Conservation (phyloP, 2,329 filamentous ascomycete genomes). For the Phialophora chinensis region DNA sequence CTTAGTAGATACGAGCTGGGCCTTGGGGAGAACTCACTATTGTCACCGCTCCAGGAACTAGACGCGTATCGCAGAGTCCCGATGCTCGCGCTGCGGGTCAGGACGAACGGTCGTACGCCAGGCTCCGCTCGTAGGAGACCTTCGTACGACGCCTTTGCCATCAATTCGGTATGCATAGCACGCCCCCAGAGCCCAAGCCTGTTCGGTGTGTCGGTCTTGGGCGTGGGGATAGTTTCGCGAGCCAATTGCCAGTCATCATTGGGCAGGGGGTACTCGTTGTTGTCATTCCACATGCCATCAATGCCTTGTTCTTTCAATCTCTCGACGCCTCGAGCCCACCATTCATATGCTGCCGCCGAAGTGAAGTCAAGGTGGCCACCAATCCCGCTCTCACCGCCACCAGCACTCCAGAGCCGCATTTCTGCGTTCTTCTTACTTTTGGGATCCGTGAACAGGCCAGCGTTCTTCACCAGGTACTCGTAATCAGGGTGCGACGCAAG, state of each 20-base stretch:
- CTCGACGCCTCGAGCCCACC: constrained; percentile 73
- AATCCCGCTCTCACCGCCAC: constrained; percentile 71
- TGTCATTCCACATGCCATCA: constrained; percentile 79
- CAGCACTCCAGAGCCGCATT: constrained; percentile 73
- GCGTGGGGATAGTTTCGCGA: constrained; percentile 49
- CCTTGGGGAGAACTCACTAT: constrained; percentile 47
- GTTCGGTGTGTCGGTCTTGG: constrained; percentile 51
- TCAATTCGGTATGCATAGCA: constrained; percentile 71
- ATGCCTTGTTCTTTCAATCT: constrained; percentile 68
- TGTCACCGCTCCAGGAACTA: constrained; percentile 78
- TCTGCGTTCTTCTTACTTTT: constrained; percentile 59
- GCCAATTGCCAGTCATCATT: constrained; percentile 70
- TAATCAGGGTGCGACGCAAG: constrained; percentile 72
- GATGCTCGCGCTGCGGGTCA: constrained; percentile 73
- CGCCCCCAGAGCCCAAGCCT: constrained; percentile 73
- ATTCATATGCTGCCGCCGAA: constrained; percentile 68
- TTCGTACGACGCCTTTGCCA: constrained; percentile 73
- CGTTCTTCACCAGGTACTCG: constrained; percentile 61
- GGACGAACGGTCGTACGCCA: constrained; percentile 67
- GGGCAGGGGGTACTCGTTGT: constrained; percentile 74
- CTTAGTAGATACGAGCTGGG: not conserved
- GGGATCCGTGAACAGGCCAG: constrained; percentile 69
- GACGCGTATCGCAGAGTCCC: constrained; percentile 73
- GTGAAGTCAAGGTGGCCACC: constrained; percentile 78
- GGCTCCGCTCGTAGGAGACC: constrained; percentile 66